A percentile compares a stretch with the other conserved stretches of the same genome.
phyloP scores from a whole-genome alignment of 495 filamentous ascomycete species.

The Cudoniella acicularis region DNA sequence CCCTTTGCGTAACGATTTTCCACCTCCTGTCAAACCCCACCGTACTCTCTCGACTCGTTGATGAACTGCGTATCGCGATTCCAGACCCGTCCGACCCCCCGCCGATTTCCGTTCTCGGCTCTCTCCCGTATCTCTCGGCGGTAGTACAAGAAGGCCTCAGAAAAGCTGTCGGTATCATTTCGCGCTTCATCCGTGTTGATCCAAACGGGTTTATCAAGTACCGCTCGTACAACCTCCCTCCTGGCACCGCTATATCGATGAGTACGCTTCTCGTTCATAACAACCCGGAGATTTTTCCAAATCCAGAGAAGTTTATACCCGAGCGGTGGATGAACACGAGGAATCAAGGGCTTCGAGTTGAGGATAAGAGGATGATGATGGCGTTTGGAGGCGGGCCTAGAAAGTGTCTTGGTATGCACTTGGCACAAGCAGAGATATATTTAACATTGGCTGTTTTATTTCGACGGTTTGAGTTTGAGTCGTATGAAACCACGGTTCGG shows the following conservation, averaged over 20 bases:
- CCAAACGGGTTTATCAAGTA: too few species aligned
- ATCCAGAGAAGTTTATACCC: constrained; percentile 38
- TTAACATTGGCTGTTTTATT: constrained; percentile 34
- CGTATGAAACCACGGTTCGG: constrained; percentile 6
- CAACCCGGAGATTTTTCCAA: constrained; percentile 35
- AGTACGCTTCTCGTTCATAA: constrained; percentile 34
- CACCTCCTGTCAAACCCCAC: constrained; percentile 28
- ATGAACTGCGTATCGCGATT: constrained; percentile 24
- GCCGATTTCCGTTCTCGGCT: constrained; percentile 29
- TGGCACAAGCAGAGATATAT: constrained; percentile 37
- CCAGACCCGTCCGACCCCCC: constrained; percentile 18
- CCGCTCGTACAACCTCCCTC: constrained; percentile 24
- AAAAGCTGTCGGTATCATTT: constrained; percentile 36
- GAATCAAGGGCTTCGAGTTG: constrained; percentile 34
- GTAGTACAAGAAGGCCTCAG: constrained; percentile 41
- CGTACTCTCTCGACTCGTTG: constrained; percentile 26
- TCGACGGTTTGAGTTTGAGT: constrained; percentile 30
- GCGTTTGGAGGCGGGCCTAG: constrained; percentile 42
- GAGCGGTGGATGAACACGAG: constrained; percentile 40
- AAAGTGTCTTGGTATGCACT: constrained; percentile 43
- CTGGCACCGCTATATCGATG: constrained; percentile 41
- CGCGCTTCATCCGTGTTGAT: constrained; percentile 31
- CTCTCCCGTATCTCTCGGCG: constrained; percentile 45
- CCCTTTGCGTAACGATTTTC: constrained; percentile 31
- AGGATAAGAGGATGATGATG: constrained; percentile 23